A percentile compares a stretch with the other conserved stretches of the same genome.
phyloP scores from a whole-genome alignment of 2,329 filamentous ascomycete species.

The Colletotrichum plurivorum region DNA sequence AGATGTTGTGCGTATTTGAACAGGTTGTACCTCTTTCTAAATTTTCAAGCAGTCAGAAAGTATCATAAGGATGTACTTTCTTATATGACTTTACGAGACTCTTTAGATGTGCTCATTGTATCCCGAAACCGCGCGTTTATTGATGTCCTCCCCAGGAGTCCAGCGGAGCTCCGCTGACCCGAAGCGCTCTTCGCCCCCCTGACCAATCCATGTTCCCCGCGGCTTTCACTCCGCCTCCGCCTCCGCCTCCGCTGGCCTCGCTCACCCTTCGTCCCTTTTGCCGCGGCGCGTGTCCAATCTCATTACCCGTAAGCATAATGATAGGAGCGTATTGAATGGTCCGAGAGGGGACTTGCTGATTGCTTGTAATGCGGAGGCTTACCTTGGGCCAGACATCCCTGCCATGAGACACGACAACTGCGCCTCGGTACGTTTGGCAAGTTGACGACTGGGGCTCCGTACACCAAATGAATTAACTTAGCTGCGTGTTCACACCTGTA shows the following conservation, averaged over 20 bases:
- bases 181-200: background rate
- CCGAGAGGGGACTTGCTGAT: no score
- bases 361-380: no score
- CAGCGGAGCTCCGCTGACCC: constrained; percentile 27
- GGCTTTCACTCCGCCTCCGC: constrained; percentile 30
- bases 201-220: background rate
- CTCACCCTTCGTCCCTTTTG: background rate
- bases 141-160: background rate
- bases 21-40: no score
- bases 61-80: no score
- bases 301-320: background rate
- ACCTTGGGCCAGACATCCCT: no score
- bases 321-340: background rate
- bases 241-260: constrained; percentile 20
- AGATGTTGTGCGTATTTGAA: no score
- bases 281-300: background rate
- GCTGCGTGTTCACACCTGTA: no score
- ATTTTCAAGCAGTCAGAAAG: no score
- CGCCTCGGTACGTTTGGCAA: no score
- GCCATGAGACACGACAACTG: no score
- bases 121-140: background rate
- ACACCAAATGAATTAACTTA: no score
- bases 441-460: no score
- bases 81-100: background rate
- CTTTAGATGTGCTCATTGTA: background rate